Evolutionary conservation across 1,139 yeast genomes (phyloP).

Genomic region (Candida neerlandica): DNA sequence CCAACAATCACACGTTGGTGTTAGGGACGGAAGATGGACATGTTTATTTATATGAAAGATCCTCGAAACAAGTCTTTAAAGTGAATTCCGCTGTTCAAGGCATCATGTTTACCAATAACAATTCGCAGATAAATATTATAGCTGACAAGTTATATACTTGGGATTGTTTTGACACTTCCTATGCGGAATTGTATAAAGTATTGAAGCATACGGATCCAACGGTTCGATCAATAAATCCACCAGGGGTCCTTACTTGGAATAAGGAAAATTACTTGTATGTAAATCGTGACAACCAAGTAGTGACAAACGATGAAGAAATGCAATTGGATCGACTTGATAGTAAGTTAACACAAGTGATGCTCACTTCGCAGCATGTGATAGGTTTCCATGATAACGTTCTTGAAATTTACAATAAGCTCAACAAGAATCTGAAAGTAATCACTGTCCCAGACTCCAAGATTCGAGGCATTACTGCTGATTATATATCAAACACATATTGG

Average conservation of each 20-base stretch:
- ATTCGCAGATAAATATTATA: slow-evolving; percentile 27
- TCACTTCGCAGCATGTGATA: slow-evolving; percentile 31
- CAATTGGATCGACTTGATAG: slow-evolving; percentile 15
- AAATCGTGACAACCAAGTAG: slow-evolving; percentile 19
- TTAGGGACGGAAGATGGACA: slow-evolving; percentile 33
- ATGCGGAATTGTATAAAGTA: slow-evolving; percentile 30
- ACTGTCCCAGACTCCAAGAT: slow-evolving; percentile 36
- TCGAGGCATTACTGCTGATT: slow-evolving; percentile 64
- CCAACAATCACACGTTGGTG: slow-evolving; percentile 26
- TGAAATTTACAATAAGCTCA: slow-evolving; percentile 28
- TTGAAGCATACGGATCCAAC: slow-evolving; percentile 28
- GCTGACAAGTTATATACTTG: slow-evolving; percentile 28
- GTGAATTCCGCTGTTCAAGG: slow-evolving; percentile 20
- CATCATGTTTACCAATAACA: slow-evolving; percentile 26
- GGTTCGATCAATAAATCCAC: slow-evolving; percentile 3
- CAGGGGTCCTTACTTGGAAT: slow-evolving; percentile 7
- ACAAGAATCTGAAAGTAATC: slow-evolving; percentile 16
- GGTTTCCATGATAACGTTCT: slow-evolving; percentile 21
- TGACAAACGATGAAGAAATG: slow-evolving; percentile 33
- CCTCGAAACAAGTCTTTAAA: slow-evolving; percentile 32
- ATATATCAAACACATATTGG: slow-evolving; percentile 33
- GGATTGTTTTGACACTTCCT: slow-evolving; percentile 39
- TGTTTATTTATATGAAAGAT: slow-evolving; percentile 37
- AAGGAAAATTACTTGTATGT: slow-evolving; percentile 10
- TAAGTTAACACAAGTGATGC: slow-evolving; percentile 14